These are phyloP conservation scores for Inga laurina DNA, from an alignment of 306 rosid species.

Conservation along the genomic window DNA sequence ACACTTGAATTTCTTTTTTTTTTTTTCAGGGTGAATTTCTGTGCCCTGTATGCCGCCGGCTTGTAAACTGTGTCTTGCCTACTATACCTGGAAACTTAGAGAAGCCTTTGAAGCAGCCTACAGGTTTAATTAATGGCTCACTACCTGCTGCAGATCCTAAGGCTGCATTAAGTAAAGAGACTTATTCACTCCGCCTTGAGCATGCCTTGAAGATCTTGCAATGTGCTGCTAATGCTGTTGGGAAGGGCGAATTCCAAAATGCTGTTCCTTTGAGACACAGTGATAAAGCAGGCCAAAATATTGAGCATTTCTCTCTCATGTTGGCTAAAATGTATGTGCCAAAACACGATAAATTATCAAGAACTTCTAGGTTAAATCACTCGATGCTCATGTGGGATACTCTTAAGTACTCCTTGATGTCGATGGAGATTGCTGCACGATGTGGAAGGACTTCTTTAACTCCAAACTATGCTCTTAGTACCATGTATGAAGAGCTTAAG, in stretches of 20 bases:
- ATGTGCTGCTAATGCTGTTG: slow-evolving; percentile 66
- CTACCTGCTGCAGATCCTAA: slow-evolving; percentile 35
- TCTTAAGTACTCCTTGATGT: slow-evolving; percentile 76
- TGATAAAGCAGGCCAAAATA: slow-evolving; percentile 51
- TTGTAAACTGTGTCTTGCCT: slow-evolving; percentile 90
- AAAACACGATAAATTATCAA: slow-evolving; percentile 58
- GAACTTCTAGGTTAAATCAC: slow-evolving; percentile 59
- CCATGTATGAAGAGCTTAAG: slow-evolving; percentile 80
- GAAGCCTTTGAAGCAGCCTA: slow-evolving; percentile 50
- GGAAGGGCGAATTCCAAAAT: slow-evolving; percentile 53
- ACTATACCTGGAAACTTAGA: slow-evolving; percentile 57
- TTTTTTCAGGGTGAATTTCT: slow-evolving; percentile 84
- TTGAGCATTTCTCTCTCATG: slow-evolving; percentile 58
- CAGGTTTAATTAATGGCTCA: slow-evolving; percentile 41
- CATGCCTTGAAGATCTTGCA: slow-evolving; percentile 71
- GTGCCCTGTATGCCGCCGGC: slow-evolving; percentile 96
- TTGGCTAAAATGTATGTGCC: slow-evolving; percentile 80
- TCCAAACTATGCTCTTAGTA: slow-evolving; percentile 68
- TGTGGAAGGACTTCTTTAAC: slow-evolving; percentile 66
- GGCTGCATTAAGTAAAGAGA: slow-evolving; percentile 40
- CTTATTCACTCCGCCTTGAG: slow-evolving; percentile 51
- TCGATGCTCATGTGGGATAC: slow-evolving; percentile 95
- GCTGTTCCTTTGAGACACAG: slow-evolving; percentile 49
- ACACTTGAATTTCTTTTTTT: background rate
- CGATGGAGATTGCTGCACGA: slow-evolving; percentile 91